Evolutionary conservation across 257 asterid species (phyloP).

Genomic region (Nicotiana undulata): DNA sequence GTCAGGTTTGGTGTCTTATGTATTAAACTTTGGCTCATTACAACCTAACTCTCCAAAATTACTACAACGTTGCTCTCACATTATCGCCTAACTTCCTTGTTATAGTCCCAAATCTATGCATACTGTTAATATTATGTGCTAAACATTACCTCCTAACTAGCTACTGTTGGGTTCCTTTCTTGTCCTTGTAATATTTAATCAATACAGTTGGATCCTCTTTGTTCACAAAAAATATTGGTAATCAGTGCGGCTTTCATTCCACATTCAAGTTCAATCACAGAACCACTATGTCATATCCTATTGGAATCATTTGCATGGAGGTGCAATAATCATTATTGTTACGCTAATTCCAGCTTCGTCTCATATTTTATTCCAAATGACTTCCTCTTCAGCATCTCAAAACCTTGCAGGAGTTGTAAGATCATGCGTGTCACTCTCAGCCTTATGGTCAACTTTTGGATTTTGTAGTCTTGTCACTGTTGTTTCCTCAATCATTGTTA

Average conservation of each 20-base stretch:
- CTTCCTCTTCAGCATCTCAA: neutral
- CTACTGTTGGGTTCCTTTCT: neutral
- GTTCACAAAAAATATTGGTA: neutral
- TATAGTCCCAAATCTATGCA: neutral
- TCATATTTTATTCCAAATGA: neutral
- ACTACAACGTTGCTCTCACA: neutral
- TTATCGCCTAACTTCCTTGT: neutral
- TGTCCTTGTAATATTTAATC: neutral
- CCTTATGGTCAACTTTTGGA: neutral
- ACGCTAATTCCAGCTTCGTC: neutral
- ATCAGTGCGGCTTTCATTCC: neutral
- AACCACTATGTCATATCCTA: neutral
- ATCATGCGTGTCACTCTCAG: neutral
- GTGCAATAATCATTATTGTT: neutral
- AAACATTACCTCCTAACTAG: neutral
- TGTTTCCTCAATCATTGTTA: neutral
- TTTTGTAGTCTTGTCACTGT: neutral
- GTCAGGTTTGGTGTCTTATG: neutral
- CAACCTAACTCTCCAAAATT: neutral
- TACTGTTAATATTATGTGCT: neutral
- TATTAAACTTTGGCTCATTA: neutral
- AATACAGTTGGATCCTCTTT: neutral
- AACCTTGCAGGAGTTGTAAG: neutral
- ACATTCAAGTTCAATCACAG: no score
- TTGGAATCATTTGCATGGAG: constrained; percentile 2